Base-by-base conservation (phyloP, 2,329 filamentous ascomycete species). In the Fusarium sp. region DNA sequence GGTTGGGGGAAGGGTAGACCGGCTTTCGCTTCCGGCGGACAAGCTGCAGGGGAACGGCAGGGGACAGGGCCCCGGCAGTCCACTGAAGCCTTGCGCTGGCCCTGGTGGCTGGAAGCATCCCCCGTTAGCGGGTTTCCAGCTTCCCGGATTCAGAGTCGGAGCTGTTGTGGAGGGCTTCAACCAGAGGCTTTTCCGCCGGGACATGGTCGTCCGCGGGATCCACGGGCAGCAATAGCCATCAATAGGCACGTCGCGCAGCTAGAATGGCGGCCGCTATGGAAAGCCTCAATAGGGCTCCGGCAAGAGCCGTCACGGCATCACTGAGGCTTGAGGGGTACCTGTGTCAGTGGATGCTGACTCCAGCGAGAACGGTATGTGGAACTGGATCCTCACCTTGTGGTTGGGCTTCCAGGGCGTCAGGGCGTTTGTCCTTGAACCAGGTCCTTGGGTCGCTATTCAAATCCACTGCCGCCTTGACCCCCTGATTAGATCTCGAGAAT, bases 1-100 rank as follows among this genome's bases (percentile, higher is more conserved):
- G 68, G 68, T 71, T 70, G 68, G 68, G 68, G 23, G 67, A n/a
- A 37, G 61, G 31, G 39, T 23, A 41, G 59, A 48, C 39, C 52
- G 68, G 68, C 47, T 68, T 47, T 34, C 43, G 31, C 31, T 59
- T 58, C 68, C 67, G 67, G 68, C 44, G 67, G 68, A 59, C 51
- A 67, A 52, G 56, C 36, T 46, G 62, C 41, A 34, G 63, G 28
- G 54, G 51, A 9, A 41, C 15, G 47, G 31, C 54, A 65, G 55
- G 66, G 64, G 54, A 39, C 27, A 36, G 16, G 39, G 63, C 23
- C 3, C 44, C 15, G 18, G 15, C 12, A 28, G 34, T 23, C 23
- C 23, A 23, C 23, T 23, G n/a, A 9, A 10, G 63, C 48, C 51
- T 31, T 58, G 55, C 51, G 30, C 28, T 44, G 55, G 36, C 47